These are phyloP conservation scores for Dicorynia guianensis DNA, from an alignment of 306 rosid species.

Conservation along the genomic window DNA sequence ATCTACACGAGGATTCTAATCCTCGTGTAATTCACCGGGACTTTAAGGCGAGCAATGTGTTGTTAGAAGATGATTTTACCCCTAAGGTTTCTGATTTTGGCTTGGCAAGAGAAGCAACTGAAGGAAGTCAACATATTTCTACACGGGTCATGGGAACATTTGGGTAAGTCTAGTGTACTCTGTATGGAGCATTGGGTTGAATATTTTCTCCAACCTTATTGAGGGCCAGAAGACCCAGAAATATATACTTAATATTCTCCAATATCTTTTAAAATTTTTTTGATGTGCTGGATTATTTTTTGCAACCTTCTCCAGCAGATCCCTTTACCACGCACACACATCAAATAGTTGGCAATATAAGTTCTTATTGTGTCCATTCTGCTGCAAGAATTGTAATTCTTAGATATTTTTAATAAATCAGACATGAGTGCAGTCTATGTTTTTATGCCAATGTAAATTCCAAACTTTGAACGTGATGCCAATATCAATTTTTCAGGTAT, in stretches of 20 bases:
- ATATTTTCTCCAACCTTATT: conserved; percentile 16
- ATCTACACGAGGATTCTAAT: conserved; percentile 97
- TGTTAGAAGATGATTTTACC: conserved; percentile 89
- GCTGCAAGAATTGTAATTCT: conserved; percentile 31
- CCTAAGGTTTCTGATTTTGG: conserved; percentile 99
- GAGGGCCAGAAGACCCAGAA: conserved; percentile 23
- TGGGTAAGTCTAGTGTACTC: conserved; percentile 62
- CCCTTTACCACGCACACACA: no score
- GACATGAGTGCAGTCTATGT: background rate
- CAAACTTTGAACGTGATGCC: conserved; percentile 25
- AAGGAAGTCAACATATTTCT: conserved; percentile 84
- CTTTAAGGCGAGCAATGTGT: conserved; percentile 91
- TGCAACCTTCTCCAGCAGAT: background rate
- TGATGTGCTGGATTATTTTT: background rate
- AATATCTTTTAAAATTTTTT: conserved; percentile 16
- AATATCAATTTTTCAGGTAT: conserved; percentile 65
- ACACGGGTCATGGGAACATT: conserved; percentile 98
- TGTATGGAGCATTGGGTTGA: conserved; percentile 1
- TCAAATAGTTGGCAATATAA: background rate
- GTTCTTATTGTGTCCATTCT: conserved; percentile 27
- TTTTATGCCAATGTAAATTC: conserved; percentile 33
- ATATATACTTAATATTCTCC: background rate
- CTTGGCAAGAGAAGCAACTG: conserved; percentile 96
- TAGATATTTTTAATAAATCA: background rate
- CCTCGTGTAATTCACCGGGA: conserved; percentile 97